These are phyloP conservation scores for Aspergillus glaucus DNA, from an alignment of 2,329 filamentous ascomycete genomes.

Conservation along the genomic window DNA sequence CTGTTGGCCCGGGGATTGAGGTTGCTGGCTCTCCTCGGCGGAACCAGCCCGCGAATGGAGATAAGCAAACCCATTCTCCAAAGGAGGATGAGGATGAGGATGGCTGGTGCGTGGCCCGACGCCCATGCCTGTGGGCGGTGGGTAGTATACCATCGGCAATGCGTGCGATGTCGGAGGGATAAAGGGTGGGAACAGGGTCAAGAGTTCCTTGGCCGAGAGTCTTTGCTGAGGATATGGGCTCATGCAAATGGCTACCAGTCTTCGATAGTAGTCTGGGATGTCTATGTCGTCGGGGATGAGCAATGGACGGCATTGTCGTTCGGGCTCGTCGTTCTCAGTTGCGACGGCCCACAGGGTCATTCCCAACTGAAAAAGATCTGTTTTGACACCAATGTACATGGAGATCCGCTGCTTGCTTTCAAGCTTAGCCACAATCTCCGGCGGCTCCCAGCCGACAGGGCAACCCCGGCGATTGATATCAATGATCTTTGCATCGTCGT, in stretches of 20 bases:
- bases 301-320: slow-evolving; percentile 67
- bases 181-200: slow-evolving; percentile 58
- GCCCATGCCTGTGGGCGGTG: slow-evolving; percentile 11
- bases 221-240: slow-evolving; percentile 66
- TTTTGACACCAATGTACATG: slow-evolving; percentile 98
- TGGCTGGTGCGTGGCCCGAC: slow-evolving; percentile 13
- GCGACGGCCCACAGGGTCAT: slow-evolving; percentile 96
- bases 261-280: slow-evolving; percentile 72
- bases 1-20: too few species aligned
- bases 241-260: slow-evolving; percentile 70
- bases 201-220: slow-evolving; percentile 64
- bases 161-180: slow-evolving; percentile 13
- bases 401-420: slow-evolving; percentile 83
- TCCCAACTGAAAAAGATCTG: slow-evolving; percentile 88
- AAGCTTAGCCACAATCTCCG: slow-evolving; percentile 79
- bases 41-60: background rate
- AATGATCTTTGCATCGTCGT: slow-evolving; percentile 89
- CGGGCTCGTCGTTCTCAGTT: slow-evolving; percentile 82
- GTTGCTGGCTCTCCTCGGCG: too few species aligned
- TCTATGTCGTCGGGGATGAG: slow-evolving; percentile 46
- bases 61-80: background rate
- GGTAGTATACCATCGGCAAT: slow-evolving; percentile 7
- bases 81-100: background rate
- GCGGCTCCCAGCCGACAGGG: slow-evolving; percentile 94
- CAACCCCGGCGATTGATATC: slow-evolving; percentile 98